phyloP scores from a whole-genome alignment of 2,329 filamentous ascomycete species.

The Microdochium paspali region DNA sequence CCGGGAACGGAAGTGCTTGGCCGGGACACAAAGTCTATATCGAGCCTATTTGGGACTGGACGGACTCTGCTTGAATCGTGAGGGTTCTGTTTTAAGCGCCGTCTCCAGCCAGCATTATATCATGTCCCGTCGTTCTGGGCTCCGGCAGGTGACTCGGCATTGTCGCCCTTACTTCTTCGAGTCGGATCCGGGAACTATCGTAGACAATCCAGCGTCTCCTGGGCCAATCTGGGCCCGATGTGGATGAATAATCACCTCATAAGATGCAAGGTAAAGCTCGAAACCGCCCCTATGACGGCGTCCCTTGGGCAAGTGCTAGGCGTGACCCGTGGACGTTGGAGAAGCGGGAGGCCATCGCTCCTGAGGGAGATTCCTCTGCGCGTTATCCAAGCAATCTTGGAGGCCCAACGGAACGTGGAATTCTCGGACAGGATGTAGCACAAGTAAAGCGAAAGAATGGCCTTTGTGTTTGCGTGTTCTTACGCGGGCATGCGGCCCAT shows the following conservation, averaged over 20 bases:
- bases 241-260: too few species aligned
- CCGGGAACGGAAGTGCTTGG: neutral
- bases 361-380: too few species aligned
- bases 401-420: too few species aligned
- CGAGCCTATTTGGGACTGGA: neutral
- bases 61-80: neutral
- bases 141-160: neutral
- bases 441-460: neutral
- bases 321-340: too few species aligned
- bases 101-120: too few species aligned
- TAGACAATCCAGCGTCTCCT: neutral
- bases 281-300: too few species aligned
- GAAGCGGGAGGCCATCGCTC: too few species aligned
- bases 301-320: too few species aligned
- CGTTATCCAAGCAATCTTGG: too few species aligned
- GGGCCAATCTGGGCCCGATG: too few species aligned
- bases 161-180: neutral
- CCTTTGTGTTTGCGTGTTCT: neutral
- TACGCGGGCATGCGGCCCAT: neutral
- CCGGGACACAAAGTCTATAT: neutral
- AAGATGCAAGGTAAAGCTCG: too few species aligned
- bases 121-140: neutral
- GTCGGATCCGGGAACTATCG: constrained; percentile 5
- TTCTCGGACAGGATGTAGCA: too few species aligned
- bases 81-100: neutral